Evolutionary conservation across 495 filamentous ascomycete species (phyloP).

Genomic region (Annulohypoxylon nitens): DNA sequence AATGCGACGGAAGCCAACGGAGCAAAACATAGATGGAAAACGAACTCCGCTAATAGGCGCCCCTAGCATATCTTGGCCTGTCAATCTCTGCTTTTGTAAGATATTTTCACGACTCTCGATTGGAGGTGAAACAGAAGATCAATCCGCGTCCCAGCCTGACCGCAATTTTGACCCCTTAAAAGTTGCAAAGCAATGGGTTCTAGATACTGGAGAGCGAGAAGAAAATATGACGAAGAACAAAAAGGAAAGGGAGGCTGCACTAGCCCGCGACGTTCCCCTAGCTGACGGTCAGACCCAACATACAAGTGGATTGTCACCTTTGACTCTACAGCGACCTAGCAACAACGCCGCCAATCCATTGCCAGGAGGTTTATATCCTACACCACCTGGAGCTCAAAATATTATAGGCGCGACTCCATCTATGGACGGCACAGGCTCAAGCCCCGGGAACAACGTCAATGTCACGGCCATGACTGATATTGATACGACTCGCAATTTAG

Average conservation of each 20-base stretch:
- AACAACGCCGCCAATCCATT: constrained; percentile 66
- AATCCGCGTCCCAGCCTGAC: constrained; percentile 25
- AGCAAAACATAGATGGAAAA: constrained; percentile 58
- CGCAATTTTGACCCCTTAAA: constrained; percentile 70
- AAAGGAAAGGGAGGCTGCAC: constrained; percentile 65
- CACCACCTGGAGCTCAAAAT: constrained; percentile 77
- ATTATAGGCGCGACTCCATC: constrained; percentile 61
- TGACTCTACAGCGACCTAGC: constrained; percentile 63
- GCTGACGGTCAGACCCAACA: constrained; percentile 54
- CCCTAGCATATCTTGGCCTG: constrained; percentile 62
- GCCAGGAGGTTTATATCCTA: constrained; percentile 82
- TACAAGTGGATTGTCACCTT: constrained; percentile 54
- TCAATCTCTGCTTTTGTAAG: constrained; percentile 64
- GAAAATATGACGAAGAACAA: constrained; percentile 60
- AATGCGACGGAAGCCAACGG: constrained; percentile 54
- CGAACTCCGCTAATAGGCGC: constrained; percentile 54
- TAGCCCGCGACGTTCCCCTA: constrained; percentile 58
- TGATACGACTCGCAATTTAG: constrained; percentile 44
- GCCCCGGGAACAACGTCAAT: constrained; percentile 58
- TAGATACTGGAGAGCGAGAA: constrained; percentile 62
- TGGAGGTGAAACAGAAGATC: constrained; percentile 41
- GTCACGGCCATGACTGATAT: constrained; percentile 42
- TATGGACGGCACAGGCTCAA: constrained; percentile 62
- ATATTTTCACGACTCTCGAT: constrained; percentile 43
- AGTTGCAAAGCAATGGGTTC: constrained; percentile 77